Conservation (phyloP, 495 filamentous ascomycete species). For the Pseudotulostoma volvatum region DNA sequence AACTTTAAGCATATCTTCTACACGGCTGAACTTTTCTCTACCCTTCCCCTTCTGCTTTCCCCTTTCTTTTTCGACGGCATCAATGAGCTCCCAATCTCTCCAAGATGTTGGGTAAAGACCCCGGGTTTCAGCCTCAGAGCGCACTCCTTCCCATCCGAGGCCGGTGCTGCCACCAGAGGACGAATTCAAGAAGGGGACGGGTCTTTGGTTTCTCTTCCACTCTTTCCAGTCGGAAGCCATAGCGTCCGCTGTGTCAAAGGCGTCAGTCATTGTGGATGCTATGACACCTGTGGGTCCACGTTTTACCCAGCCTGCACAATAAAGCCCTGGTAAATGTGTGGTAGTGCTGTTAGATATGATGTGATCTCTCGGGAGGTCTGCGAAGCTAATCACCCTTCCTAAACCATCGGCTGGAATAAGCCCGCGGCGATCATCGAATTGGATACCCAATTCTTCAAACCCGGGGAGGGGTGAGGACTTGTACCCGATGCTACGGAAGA, state of each 20-base stretch:
- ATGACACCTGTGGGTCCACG: slow-evolving; percentile 90
- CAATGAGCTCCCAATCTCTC: slow-evolving; percentile 77
- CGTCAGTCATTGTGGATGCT: slow-evolving; percentile 90
- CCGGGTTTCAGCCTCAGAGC: slow-evolving; percentile 31
- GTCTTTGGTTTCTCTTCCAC: slow-evolving; percentile 7
- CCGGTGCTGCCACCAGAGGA: slow-evolving; percentile 24
- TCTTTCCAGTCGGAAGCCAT: slow-evolving; percentile 54
- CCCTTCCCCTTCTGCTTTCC: slow-evolving; percentile 55
- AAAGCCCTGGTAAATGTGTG: slow-evolving; percentile 56
- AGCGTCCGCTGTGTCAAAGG: slow-evolving; percentile 73
- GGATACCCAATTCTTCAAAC: slow-evolving; percentile 57
- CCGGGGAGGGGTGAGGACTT: slow-evolving; percentile 62
- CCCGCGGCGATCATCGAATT: slow-evolving; percentile 56
- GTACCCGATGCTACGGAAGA: slow-evolving; percentile 88
- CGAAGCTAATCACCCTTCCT: slow-evolving; percentile 46
- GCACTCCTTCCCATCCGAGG: slow-evolving; percentile 64
- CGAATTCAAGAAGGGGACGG: slow-evolving; percentile 31
- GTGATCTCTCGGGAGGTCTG: slow-evolving; percentile 10
- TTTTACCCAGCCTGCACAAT: slow-evolving; percentile 95
- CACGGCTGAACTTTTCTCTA: slow-evolving; percentile 68
- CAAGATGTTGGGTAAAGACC: slow-evolving; percentile 43
- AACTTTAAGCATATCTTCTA: slow-evolving; percentile 65
- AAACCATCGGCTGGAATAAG: slow-evolving; percentile 73
- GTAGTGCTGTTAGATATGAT: slow-evolving; percentile 20
- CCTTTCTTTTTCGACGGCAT: slow-evolving; percentile 52